Evolutionary conservation across 495 filamentous ascomycete genomes (phyloP).

Genomic region (Trichoderma virens): DNA sequence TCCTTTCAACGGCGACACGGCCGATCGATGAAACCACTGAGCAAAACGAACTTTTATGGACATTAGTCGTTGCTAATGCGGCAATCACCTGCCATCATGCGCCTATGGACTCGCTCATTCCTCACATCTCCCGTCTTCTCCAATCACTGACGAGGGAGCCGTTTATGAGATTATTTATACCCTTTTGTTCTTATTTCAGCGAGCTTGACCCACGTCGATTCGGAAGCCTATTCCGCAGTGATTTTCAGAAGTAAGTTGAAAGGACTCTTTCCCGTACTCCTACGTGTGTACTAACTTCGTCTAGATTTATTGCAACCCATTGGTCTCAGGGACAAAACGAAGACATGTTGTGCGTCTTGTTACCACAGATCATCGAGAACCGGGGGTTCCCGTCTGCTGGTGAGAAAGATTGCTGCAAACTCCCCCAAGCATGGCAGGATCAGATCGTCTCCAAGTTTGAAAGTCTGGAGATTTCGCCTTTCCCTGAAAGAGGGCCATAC

Average conservation of each 20-base stretch:
- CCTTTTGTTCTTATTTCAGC: constrained; percentile 74
- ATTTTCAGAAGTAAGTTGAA: constrained; percentile 63
- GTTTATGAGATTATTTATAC: constrained; percentile 63
- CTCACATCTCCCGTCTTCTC: constrained; percentile 54
- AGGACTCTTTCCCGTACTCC: neutral
- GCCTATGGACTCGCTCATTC: constrained; percentile 73
- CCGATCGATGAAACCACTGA: constrained; percentile 25
- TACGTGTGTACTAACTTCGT: constrained; percentile 17
- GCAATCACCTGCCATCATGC: constrained; percentile 66
- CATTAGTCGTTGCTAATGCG: constrained; percentile 48
- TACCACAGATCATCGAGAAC: constrained; percentile 58
- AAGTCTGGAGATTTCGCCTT: constrained; percentile 44
- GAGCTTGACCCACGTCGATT: constrained; percentile 70
- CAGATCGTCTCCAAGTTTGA: constrained; percentile 60
- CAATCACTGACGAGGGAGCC: constrained; percentile 53
- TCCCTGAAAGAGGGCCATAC: constrained; percentile 46
- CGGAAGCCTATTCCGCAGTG: constrained; percentile 62
- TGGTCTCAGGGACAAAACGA: constrained; percentile 60
- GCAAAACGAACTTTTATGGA: constrained; percentile 42
- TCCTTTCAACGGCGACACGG: constrained; percentile 30
- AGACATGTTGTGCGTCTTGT: constrained; percentile 56
- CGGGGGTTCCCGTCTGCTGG: constrained; percentile 38
- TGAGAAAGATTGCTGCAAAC: constrained; percentile 48
- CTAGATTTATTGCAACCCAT: constrained; percentile 60
- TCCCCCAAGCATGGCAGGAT: constrained; percentile 62